Percentiles rank a stretch among this genome's conserved stretches.
These are phyloP conservation scores for Friedmanniomyces simplex DNA, from an alignment of 495 filamentous ascomycete species.

Conservation along the genomic window DNA sequence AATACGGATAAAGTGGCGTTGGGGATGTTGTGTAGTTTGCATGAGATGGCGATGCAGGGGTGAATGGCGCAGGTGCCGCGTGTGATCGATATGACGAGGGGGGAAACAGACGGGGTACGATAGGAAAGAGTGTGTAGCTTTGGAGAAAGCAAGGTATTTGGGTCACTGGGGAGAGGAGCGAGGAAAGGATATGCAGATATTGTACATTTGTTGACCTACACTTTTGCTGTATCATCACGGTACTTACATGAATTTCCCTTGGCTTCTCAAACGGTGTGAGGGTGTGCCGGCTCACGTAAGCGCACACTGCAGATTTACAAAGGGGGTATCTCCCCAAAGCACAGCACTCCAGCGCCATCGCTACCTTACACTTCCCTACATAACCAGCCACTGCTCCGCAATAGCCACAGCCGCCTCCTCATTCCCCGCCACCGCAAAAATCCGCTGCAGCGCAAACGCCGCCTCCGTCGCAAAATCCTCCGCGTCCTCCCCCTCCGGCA, in stretches of 20 bases:
- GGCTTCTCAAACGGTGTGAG: not conserved
- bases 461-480: constrained; percentile 65
- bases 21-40: constrained; percentile 24
- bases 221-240: no score
- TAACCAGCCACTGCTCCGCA: constrained; percentile 50
- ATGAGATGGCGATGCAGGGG: constrained; percentile 20
- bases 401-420: constrained; percentile 43
- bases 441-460: constrained; percentile 61
- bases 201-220: not conserved
- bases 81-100: not conserved
- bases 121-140: not conserved
- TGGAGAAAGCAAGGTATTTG: not conserved
- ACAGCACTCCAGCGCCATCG: not conserved
- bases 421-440: constrained; percentile 57
- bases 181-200: not conserved
- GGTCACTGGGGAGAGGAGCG: no score
- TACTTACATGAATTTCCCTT: no score
- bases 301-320: no score
- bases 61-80: no score
- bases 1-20: constrained; percentile 26
- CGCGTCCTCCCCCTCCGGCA: constrained; percentile 22
- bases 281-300: no score
- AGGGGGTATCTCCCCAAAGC: not conserved
- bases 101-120: no score
- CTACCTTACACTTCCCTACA: no score